A percentile compares a stretch with the other conserved stretches of the same genome.
These are phyloP conservation scores for Marasmius sp. DNA, from an alignment of 1,284 basidiomycete genomes.

Conservation along the genomic window DNA sequence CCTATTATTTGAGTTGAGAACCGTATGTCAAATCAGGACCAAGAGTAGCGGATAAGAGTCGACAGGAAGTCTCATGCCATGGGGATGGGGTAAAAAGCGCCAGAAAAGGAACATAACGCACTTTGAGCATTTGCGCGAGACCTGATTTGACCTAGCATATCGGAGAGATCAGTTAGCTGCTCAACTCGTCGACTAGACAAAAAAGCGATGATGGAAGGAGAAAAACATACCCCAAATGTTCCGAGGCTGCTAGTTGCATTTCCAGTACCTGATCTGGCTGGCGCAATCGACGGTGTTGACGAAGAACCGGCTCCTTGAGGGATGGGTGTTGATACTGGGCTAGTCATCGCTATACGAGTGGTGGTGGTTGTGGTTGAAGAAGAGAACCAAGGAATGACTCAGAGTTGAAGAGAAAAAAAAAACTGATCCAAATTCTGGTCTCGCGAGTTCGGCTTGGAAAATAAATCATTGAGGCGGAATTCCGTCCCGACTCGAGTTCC, in stretches of 20 bases:
- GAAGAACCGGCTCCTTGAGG: conserved; percentile 36
- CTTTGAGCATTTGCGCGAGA: conserved; percentile 94
- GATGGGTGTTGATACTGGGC: conserved; percentile 21
- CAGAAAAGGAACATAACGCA: conserved; percentile 27
- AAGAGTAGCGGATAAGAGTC: conserved; percentile 23
- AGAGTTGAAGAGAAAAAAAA: background rate
- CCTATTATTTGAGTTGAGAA: conserved; percentile 29
- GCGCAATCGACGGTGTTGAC: conserved; percentile 42
- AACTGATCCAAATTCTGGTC: background rate
- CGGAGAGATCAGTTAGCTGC: conserved; percentile 1
- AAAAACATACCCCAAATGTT: conserved; percentile 70
- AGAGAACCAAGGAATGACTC: conserved; percentile 1
- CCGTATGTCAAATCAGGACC: background rate
- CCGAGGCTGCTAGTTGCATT: conserved; percentile 64
- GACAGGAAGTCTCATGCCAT: conserved; percentile 17
- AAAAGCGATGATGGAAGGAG: conserved; percentile 11
- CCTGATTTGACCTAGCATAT: conserved; percentile 82
- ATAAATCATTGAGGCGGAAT: no score
- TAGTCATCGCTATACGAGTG: conserved; percentile 6
- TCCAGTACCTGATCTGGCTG: conserved; percentile 60
- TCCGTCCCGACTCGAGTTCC: no score
- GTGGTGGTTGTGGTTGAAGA: conserved; percentile 7
- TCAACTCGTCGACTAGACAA: background rate
- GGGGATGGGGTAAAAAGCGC: conserved; percentile 2
- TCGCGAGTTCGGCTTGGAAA: no score